These are phyloP conservation scores for Chrysochromulina parva DNA, from an alignment of 78 protist genomes.

Conservation along the genomic window DNA sequence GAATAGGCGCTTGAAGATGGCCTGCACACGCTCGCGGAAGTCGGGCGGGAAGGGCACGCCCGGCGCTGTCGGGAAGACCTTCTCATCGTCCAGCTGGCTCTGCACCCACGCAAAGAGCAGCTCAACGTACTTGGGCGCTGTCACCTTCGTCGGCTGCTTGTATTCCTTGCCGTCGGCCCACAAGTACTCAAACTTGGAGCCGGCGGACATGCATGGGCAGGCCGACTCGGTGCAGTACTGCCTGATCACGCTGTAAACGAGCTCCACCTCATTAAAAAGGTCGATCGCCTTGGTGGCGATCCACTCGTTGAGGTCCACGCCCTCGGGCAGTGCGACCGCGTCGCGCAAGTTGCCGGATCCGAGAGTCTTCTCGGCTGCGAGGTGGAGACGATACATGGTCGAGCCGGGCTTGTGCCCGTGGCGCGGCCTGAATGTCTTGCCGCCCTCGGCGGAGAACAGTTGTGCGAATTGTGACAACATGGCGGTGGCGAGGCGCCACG, in stretches of 20 bases:
- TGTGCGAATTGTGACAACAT: too few relatives aligned
- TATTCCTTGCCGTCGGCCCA: not conserved
- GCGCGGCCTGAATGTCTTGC: not conserved
- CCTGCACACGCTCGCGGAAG: constrained; percentile 73
- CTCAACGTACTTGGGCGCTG: not conserved
- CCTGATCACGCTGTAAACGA: constrained; percentile 92
- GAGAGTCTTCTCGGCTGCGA: not conserved
- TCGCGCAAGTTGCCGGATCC: constrained; percentile 54
- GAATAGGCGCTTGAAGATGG: constrained; percentile 89
- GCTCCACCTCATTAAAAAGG: constrained; percentile 93
- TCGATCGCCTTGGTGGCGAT: constrained; percentile 95
- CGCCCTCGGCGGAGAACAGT: too few relatives aligned
- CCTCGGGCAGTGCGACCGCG: constrained; percentile 92
- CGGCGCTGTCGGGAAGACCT: constrained; percentile 77
- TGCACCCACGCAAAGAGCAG: not conserved
- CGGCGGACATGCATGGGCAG: not conserved
- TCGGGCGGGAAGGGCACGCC: constrained; percentile 84
- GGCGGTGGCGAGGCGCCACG: too few relatives aligned
- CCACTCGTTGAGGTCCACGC: constrained; percentile 95
- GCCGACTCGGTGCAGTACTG: constrained; percentile 80
- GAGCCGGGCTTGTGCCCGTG: not conserved
- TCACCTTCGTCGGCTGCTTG: not conserved
- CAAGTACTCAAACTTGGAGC: constrained; percentile 41
- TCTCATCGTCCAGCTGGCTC: constrained; percentile 92
- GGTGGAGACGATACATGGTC: not conserved